Percentiles rank a stretch among this genome's conserved stretches.
Conservation (phyloP, 2,329 filamentous ascomycete species). For the Pseudopyricularia cyperi region DNA sequence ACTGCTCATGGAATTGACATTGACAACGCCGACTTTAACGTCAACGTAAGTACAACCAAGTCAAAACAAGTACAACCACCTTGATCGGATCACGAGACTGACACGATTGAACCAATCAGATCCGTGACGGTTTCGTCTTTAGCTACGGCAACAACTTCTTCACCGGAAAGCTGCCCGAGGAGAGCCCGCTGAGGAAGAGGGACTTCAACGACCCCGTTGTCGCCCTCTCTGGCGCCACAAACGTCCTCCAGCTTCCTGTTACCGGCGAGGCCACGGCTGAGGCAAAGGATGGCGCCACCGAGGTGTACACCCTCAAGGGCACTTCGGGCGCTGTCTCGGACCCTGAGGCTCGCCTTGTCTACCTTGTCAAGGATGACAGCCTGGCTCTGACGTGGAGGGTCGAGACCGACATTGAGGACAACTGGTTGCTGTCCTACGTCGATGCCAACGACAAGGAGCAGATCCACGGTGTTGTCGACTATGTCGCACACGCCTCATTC, state of each 20-base stretch:
- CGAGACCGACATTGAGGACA: constrained; percentile 41
- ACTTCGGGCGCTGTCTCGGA: constrained; percentile 34
- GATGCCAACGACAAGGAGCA: constrained; percentile 32
- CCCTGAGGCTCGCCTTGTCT: constrained; percentile 41
- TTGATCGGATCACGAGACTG: neutral
- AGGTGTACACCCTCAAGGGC: constrained; percentile 30
- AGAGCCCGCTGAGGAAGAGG: constrained; percentile 24
- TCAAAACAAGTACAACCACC: neutral
- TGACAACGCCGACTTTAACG: constrained; percentile 47
- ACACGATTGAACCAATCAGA: neutral
- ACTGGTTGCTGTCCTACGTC: constrained; percentile 48
- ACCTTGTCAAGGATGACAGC: constrained; percentile 34
- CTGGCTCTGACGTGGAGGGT: constrained; percentile 42
- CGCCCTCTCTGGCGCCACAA: constrained; percentile 26
- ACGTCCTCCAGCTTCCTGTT: constrained; percentile 25
- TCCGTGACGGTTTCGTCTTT: constrained; percentile 37
- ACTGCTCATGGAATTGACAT: constrained; percentile 44
- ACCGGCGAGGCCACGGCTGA: constrained; percentile 25
- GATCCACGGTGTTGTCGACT: constrained; percentile 42
- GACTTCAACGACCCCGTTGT: constrained; percentile 26
- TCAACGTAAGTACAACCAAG: constrained; percentile 32
- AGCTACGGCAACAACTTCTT: constrained; percentile 39
- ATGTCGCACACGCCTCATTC: constrained; percentile 40
- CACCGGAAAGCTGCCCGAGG: constrained; percentile 27
- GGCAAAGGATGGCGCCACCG: constrained; percentile 16